Evolutionary conservation across 441 rosid species (phyloP), one percentile per base, ranked within the genome.

Genomic region (Mallotus repandus): DNA sequence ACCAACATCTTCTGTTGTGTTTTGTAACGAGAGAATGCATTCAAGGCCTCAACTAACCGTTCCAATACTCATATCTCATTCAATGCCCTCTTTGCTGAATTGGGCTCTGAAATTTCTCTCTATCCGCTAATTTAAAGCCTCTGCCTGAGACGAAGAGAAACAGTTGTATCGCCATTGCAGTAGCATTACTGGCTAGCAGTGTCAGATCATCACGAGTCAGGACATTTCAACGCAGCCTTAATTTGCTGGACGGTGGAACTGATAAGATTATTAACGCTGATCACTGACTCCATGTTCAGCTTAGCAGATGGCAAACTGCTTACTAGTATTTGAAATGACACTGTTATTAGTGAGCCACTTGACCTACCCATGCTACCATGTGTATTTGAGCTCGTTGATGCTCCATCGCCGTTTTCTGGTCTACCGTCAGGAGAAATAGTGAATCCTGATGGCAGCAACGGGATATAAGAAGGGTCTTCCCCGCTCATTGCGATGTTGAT

Each of bases 371-470:
- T 63, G 57, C 69, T 72, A 35, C 76, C 80, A 2, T 81, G 83
- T 2, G 73, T 19, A 10, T 29, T 81, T 1, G 92, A 86, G 91
- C 97, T 90, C 2, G 96, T 86, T 0, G 99, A 92, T 4, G 98
- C 91, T 49, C 91, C 87, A 0, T 86, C 91, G 5, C 90, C 88
- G 7, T 10, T 74, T 32, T 81, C 81, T 0, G 66, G 72, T 61
- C 63, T 83, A 5, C 97, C 94, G 14, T 92, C 96, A 0, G 98
- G 86, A 15, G 89, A 85, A 45, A 96, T 86, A 1, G 95, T 71
- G 75, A 93, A 93, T n/a, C 99, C 99, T 10, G 98, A 96, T 21
- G 99, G 94, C 11, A 94, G 86, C n/a, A 93, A 78, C 0, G 97
- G 97, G 55, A 96, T 89, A 82, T 80, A 89, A 14, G 97, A 91